Conservation (phyloP, 768 basidiomycete genomes). For the Tulasnella sp. region DNA sequence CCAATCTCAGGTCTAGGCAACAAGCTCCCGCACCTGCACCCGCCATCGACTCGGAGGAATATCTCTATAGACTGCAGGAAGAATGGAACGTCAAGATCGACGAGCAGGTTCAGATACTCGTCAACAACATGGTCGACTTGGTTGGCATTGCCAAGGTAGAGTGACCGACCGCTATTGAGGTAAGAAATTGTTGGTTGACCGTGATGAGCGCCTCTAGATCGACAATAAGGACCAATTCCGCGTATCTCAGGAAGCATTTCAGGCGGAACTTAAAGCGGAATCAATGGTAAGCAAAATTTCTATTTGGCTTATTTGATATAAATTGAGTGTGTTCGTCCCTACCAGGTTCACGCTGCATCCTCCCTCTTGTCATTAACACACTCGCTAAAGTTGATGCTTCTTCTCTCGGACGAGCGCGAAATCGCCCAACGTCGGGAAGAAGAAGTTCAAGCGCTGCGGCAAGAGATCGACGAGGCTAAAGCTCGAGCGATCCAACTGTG, state of each 20-base stretch:
- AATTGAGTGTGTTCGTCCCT: conserved; percentile 12
- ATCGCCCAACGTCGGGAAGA: conserved; percentile 70
- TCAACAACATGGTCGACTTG: conserved; percentile 85
- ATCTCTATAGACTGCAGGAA: conserved; percentile 73
- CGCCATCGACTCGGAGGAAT: conserved; percentile 43
- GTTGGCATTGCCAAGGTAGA: conserved; percentile 77
- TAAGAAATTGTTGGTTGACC: background rate
- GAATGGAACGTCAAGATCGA: conserved; percentile 93
- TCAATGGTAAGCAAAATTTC: conserved; percentile 55
- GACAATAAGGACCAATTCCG: conserved; percentile 81
- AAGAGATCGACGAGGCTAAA: conserved; percentile 52
- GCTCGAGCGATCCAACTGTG: conserved; percentile 50
- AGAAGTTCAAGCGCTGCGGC: conserved; percentile 53
- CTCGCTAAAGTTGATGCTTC: conserved; percentile 81
- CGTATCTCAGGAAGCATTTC: conserved; percentile 76
- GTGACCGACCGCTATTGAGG: conserved; percentile 18
- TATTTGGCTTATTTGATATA: background rate
- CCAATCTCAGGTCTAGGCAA: conserved; percentile 39
- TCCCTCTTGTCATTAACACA: conserved; percentile 85
- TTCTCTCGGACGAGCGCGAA: conserved; percentile 82
- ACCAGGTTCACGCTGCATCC: conserved; percentile 72
- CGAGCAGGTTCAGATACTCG: conserved; percentile 73
- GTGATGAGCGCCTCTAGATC: too few relatives aligned
- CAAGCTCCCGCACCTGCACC: conserved; percentile 43
- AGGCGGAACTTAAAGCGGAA: conserved; percentile 73